phyloP scores from a whole-genome alignment of 176 grass and related monocot species.

The Eragrostis nindensis region DNA sequence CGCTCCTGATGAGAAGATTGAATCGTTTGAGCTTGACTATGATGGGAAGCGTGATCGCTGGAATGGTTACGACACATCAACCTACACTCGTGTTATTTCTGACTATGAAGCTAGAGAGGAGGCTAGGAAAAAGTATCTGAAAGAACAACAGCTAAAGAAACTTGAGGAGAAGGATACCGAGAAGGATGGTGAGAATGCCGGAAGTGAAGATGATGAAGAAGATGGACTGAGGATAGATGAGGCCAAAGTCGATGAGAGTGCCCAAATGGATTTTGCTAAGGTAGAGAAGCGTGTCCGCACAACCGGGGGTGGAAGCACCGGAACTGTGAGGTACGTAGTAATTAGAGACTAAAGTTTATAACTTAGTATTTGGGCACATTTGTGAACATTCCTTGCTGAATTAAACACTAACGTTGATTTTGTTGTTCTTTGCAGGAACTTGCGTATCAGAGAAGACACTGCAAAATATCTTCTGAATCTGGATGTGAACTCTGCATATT shows the following conservation, averaged over 20 bases:
- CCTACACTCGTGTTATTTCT: slow-evolving; percentile 79
- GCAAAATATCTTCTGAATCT: slow-evolving; percentile 94
- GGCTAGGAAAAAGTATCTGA: slow-evolving; percentile 87
- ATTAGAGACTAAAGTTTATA: background rate
- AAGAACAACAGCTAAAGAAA: slow-evolving; percentile 94
- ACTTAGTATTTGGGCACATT: background rate
- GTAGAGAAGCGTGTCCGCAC: slow-evolving; percentile 97
- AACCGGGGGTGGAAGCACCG: slow-evolving; percentile 96
- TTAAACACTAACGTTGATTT: slow-evolving; percentile 12
- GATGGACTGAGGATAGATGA: slow-evolving; percentile 89
- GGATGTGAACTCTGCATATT: slow-evolving; percentile 96
- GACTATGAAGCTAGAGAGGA: slow-evolving; percentile 88
- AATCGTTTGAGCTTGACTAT: slow-evolving; percentile 95
- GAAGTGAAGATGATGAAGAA: slow-evolving; percentile 81
- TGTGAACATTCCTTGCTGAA: no score
- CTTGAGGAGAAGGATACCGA: slow-evolving; percentile 85
- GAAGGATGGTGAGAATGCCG: slow-evolving; percentile 49
- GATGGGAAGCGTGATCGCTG: slow-evolving; percentile 95
- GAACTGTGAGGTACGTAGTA: slow-evolving; percentile 76
- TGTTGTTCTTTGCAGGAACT: slow-evolving; percentile 59
- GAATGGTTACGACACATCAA: slow-evolving; percentile 88
- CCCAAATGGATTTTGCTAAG: slow-evolving; percentile 98
- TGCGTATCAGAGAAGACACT: slow-evolving; percentile 97
- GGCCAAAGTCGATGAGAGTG: slow-evolving; percentile 96
- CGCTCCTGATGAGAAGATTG: slow-evolving; percentile 89